A percentile compares a stretch with the other conserved stretches of the same genome.
phyloP scores from a whole-genome alignment of 2,329 filamentous ascomycete genomes.

The Onygenales sp. region DNA sequence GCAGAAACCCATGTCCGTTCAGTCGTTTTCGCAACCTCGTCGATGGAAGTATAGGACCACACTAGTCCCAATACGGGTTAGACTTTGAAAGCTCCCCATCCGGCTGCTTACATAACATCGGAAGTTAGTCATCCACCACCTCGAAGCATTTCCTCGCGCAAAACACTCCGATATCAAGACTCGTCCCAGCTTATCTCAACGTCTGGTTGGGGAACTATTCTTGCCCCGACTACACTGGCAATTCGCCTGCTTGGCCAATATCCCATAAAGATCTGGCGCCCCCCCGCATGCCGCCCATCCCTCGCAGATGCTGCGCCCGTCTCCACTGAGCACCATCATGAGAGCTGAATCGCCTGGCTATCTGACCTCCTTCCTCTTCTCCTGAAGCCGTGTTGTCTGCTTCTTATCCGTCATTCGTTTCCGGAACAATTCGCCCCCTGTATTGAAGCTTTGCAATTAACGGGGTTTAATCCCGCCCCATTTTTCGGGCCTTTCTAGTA shows the following conservation, averaged over 20 bases:
- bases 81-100: not conserved
- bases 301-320: not conserved
- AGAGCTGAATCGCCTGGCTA: constrained; percentile 2
- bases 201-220: too few relatives aligned
- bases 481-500: constrained; percentile 1
- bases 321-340: constrained; percentile 1
- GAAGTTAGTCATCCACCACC: not conserved
- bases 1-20: too few relatives aligned
- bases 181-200: too few relatives aligned
- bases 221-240: too few relatives aligned
- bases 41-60: too few relatives aligned
- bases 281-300: not conserved
- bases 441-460: not conserved
- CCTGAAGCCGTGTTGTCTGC: not conserved
- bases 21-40: too few relatives aligned
- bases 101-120: not conserved
- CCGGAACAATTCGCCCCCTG: constrained; percentile 5
- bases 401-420: not conserved
- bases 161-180: too few relatives aligned
- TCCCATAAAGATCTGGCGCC: not conserved
- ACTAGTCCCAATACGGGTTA: not conserved
- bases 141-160: too few relatives aligned
- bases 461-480: not conserved
- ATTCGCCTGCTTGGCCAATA: too few relatives aligned
- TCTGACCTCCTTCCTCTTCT: constrained; percentile 1